Conservation (phyloP, 345 rosid species). For the Populus deltoides region DNA sequence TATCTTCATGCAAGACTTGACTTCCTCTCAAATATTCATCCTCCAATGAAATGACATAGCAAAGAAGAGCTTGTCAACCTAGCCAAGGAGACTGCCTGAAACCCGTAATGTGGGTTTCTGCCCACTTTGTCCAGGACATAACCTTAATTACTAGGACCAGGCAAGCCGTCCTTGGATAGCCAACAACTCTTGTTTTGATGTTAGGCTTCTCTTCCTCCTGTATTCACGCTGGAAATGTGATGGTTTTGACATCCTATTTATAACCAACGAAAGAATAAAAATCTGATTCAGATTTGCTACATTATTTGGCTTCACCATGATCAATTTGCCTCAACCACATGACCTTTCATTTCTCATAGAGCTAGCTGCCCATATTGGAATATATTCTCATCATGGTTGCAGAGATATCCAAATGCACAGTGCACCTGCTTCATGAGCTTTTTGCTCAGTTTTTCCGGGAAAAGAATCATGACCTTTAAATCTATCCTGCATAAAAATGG, state of each 20-base stretch:
- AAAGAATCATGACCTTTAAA: background rate
- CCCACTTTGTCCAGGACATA: background rate
- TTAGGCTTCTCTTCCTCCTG: conserved; percentile 13
- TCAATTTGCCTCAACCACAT: background rate
- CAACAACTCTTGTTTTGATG: conserved; percentile 20
- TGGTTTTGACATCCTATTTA: conserved; percentile 6
- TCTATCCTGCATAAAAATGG: background rate
- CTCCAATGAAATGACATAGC: background rate
- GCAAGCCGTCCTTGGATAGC: conserved; percentile 24
- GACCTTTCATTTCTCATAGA: background rate
- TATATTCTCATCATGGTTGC: conserved; percentile 1
- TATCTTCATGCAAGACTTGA: conserved; percentile 11
- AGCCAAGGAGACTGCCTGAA: conserved; percentile 26
- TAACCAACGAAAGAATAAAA: background rate
- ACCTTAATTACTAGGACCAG: background rate
- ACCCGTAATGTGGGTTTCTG: background rate
- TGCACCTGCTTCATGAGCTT: background rate
- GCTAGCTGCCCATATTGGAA: conserved; percentile 3
- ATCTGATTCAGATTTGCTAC: background rate
- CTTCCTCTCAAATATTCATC: background rate
- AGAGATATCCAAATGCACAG: background rate
- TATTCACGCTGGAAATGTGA: background rate
- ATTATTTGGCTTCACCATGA: background rate
- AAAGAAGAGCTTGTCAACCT: conserved; percentile 15
- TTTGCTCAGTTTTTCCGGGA: background rate